Conservation (phyloP, 2,329 filamentous ascomycete species). For the Talaromyces sp. region DNA sequence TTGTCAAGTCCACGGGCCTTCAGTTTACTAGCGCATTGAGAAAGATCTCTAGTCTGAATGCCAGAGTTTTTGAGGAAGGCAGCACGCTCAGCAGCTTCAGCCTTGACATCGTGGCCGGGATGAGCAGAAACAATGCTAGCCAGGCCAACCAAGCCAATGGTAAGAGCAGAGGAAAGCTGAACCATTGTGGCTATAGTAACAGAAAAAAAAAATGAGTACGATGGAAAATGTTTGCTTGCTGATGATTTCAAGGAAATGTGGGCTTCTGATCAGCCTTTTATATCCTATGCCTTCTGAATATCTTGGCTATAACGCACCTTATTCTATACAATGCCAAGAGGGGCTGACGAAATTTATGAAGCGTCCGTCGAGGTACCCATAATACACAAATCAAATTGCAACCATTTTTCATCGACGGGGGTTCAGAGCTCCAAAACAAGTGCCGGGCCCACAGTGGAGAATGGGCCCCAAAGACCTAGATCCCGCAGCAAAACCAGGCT, state of each 20-base stretch:
- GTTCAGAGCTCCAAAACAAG: background rate
- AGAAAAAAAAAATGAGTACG: background rate
- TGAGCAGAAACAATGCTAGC: slow-evolving; percentile 43
- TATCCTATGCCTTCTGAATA: background rate
- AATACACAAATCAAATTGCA: slow-evolving; percentile 10
- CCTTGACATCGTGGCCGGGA: slow-evolving; percentile 53
- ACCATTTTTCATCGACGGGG: slow-evolving; percentile 13
- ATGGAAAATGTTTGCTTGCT: background rate
- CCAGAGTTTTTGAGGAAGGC: slow-evolving; percentile 47
- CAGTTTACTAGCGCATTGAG: slow-evolving; percentile 52
- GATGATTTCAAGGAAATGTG: too few species aligned
- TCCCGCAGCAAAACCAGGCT: background rate
- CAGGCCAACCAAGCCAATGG: slow-evolving; percentile 28
- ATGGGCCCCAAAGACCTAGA: background rate
- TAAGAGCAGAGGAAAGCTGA: slow-evolving; percentile 23
- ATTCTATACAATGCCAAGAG: slow-evolving; percentile 2
- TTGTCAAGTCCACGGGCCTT: slow-evolving; percentile 51
- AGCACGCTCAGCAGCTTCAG: slow-evolving; percentile 55
- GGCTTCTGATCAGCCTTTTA: background rate
- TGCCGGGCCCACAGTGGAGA: slow-evolving; percentile 12
- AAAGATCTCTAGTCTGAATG: slow-evolving; percentile 44
- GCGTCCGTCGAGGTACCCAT: background rate
- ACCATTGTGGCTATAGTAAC: slow-evolving; percentile 18
- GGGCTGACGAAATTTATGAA: slow-evolving; percentile 7
- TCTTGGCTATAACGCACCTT: background rate